Evolutionary conservation across 352 stramenopile genomes (phyloP).

Genomic region (Phytophthora nicotianae): DNA sequence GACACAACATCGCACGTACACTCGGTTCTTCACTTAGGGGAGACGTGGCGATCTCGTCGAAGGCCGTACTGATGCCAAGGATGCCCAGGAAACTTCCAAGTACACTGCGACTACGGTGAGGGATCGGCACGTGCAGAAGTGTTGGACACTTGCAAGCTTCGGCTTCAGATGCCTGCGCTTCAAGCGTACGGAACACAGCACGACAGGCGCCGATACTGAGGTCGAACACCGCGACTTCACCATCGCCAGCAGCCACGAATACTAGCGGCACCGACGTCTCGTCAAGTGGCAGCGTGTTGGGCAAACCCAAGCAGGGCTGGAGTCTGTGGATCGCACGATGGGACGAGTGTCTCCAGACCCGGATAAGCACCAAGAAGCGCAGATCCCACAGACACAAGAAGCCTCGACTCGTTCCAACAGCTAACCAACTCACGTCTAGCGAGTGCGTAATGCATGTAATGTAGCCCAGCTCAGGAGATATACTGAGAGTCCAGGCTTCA

Average conservation of each 20-base stretch:
- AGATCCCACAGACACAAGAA: slow-evolving; percentile 97
- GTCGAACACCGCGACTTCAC: slow-evolving; percentile 91
- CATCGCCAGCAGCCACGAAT: slow-evolving; percentile 93
- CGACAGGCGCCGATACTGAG: slow-evolving; percentile 90
- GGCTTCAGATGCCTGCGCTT: slow-evolving; percentile 73
- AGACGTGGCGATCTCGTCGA: slow-evolving; percentile 84
- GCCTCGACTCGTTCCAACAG: slow-evolving; percentile 93
- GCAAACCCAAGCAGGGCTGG: slow-evolving; percentile 81
- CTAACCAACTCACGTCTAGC: slow-evolving; percentile 95
- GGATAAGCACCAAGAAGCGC: slow-evolving; percentile 94
- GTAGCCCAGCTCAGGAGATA: slow-evolving; percentile 95
- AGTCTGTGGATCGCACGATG: slow-evolving; percentile 90
- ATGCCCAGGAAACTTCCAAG: slow-evolving; percentile 81
- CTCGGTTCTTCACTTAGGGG: slow-evolving; percentile 77
- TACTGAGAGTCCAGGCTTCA: slow-evolving; percentile 93
- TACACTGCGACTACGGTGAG: slow-evolving; percentile 70
- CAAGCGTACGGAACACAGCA: slow-evolving; percentile 92
- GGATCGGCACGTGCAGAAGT: slow-evolving; percentile 76
- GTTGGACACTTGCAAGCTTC: slow-evolving; percentile 79
- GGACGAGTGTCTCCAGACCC: slow-evolving; percentile 96
- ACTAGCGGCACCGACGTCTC: slow-evolving; percentile 89
- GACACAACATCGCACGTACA: slow-evolving; percentile 88
- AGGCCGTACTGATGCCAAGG: slow-evolving; percentile 79
- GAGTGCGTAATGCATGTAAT: slow-evolving; percentile 96
- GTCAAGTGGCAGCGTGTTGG: slow-evolving; percentile 75